Percentiles rank a stretch among this genome's conserved stretches.
phyloP scores from a whole-genome alignment of 2,329 filamentous ascomycete species.

The Nemania sp. region DNA sequence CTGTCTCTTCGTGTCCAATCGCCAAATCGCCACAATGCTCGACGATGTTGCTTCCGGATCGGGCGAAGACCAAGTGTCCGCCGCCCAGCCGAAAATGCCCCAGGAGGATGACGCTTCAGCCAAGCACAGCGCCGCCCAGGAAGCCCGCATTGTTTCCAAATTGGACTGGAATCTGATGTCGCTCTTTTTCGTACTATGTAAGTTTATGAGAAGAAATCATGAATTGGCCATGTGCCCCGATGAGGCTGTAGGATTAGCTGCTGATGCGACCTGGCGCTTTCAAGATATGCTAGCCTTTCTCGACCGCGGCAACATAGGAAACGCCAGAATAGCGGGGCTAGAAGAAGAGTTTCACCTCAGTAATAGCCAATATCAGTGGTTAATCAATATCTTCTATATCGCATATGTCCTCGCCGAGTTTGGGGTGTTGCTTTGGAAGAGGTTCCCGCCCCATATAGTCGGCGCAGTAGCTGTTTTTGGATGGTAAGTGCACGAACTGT shows the following conservation, averaged over 20 bases:
- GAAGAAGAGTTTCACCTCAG: constrained; percentile 58
- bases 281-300: constrained; percentile 35
- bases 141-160: constrained; percentile 32
- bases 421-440: constrained; percentile 64
- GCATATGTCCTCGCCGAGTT: constrained; percentile 66
- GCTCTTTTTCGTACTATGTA: constrained; percentile 33
- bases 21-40: too few relatives aligned
- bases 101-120: too few relatives aligned
- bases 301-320: constrained; percentile 37
- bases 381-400: constrained; percentile 64
- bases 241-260: too few relatives aligned
- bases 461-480: constrained; percentile 41
- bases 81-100: too few relatives aligned
- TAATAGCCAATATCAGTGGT: constrained; percentile 60
- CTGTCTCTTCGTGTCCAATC: too few relatives aligned
- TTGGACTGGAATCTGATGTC: constrained; percentile 33
- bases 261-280: neutral
- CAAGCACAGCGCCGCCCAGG: constrained; percentile 14
- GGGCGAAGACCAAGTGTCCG: too few relatives aligned
- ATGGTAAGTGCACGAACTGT: constrained; percentile 27
- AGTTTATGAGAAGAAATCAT: too few relatives aligned
- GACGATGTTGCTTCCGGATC: too few relatives aligned
- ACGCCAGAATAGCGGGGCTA: constrained; percentile 66
- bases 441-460: constrained; percentile 63
- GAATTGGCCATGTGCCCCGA: too few relatives aligned